phyloP scores from a whole-genome alignment of 169 alveolate genomes.

The Theileria sp. region DNA sequence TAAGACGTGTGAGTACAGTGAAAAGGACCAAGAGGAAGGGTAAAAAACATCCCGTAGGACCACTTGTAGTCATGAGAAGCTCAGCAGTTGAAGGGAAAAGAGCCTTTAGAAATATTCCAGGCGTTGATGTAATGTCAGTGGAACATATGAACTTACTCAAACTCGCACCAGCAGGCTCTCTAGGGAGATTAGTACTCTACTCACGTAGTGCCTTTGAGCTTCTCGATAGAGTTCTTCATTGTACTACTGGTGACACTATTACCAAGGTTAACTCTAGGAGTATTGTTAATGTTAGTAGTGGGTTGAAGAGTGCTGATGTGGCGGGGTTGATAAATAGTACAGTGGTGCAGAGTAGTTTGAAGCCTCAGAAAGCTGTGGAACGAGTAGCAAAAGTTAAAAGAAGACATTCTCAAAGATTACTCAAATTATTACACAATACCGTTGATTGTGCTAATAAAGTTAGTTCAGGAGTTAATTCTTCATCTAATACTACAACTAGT shows the following conservation, averaged over 20 bases:
- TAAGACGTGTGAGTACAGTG: slow-evolving; percentile 76
- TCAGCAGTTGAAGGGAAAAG: slow-evolving; percentile 88
- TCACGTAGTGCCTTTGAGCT: slow-evolving; percentile 93
- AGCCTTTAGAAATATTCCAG: slow-evolving; percentile 97
- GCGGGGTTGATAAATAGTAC: slow-evolving; percentile 94
- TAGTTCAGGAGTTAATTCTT: too few relatives aligned
- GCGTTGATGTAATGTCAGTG: slow-evolving; percentile 94
- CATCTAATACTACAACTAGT: too few relatives aligned
- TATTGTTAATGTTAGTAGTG: slow-evolving; percentile 8
- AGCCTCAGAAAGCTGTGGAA: slow-evolving; percentile 21
- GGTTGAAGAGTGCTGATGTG: slow-evolving; percentile 87
- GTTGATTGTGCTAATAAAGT: background rate
- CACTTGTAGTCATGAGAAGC: slow-evolving; percentile 92
- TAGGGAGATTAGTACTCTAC: slow-evolving; percentile 97
- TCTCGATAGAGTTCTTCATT: slow-evolving; percentile 64
- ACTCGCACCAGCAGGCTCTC: slow-evolving; percentile 98
- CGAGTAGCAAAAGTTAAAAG: slow-evolving; percentile 3
- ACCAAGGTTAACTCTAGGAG: background rate
- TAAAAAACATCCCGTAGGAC: slow-evolving; percentile 93
- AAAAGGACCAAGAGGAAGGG: slow-evolving; percentile 94
- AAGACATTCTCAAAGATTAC: slow-evolving; percentile 25
- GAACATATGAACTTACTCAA: slow-evolving; percentile 93
- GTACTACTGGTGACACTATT: background rate
- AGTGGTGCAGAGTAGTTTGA: slow-evolving; percentile 83
- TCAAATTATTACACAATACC: slow-evolving; percentile 32